These are phyloP conservation scores for Hymenoscyphus scutula DNA, from an alignment of 2,329 filamentous ascomycete genomes.

Conservation along the genomic window DNA sequence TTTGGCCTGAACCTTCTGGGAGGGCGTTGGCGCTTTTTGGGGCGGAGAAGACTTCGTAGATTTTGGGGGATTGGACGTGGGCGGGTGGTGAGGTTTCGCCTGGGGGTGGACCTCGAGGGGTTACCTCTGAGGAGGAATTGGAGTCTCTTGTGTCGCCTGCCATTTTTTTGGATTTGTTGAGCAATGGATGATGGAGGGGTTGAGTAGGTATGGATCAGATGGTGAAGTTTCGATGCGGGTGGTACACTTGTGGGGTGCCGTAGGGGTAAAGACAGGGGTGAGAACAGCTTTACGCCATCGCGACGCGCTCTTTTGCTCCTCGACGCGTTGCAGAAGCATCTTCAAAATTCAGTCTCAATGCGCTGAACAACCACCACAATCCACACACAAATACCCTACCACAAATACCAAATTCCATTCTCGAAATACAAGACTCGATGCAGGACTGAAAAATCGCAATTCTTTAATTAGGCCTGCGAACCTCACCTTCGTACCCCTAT, in stretches of 20 bases:
- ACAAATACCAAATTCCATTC: background rate
- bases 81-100: constrained; percentile 38
- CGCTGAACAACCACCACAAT: background rate
- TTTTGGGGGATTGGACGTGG: constrained; percentile 38
- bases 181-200: background rate
- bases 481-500: constrained; percentile 2
- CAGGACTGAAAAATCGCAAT: constrained; percentile 19
- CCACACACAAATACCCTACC: background rate
- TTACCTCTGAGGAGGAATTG: constrained; percentile 24
- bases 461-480: constrained; percentile 33
- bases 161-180: constrained; percentile 29
- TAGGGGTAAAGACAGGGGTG: background rate
- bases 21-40: constrained; percentile 34
- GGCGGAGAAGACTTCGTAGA: constrained; percentile 42
- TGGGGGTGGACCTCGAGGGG: constrained; percentile 37
- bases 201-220: constrained; percentile 2
- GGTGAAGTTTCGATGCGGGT: constrained; percentile 11
- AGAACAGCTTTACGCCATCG: constrained; percentile 12
- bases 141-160: constrained; percentile 36
- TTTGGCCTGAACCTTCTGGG: constrained; percentile 35
- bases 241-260: background rate
- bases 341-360: background rate
- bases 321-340: constrained; percentile 9
- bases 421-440: background rate
- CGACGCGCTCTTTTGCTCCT: constrained; percentile 11